Base-by-base conservation (phyloP, 768 basidiomycete genomes). In the Lentinula lateritia region DNA sequence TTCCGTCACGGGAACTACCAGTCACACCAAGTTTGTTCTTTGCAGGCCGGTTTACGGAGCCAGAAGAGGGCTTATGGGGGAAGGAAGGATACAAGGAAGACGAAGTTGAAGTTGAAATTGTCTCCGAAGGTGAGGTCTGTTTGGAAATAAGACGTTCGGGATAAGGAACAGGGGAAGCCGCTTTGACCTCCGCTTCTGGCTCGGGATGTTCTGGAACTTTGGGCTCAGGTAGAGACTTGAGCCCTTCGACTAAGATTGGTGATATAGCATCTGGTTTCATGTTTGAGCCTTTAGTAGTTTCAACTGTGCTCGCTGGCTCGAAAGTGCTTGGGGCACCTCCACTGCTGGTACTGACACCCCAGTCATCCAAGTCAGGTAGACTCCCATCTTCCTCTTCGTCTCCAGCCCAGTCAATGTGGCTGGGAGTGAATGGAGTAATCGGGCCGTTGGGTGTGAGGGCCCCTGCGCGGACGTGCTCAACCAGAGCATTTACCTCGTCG, bases 391-490 rank as follows among this genome's bases (percentile, higher is more conserved):
- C 88, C 64, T 93, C 91, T 61, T 94, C 92, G 65, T 93, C 90
- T 39, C 88, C 88, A 45, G 92, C 92, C 92, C 92, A 94, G 72
- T 93, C 91, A 61, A 93, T 88, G 65, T 93, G 90, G 61, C 85
- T 89, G 38, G 86, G 88, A 28, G 55, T 56, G 28, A 56, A 56
- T 13, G 89, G 89, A 1, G 89, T 88, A 15, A 82, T 75, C 12
- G 89, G 86, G 48, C 88, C 76, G 67, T 84, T 78, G 57, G 83
- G 78, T 36, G 79, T 85, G 84, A 91, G 89, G 8, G 89, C 88
- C 6, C 85, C 83, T 8, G 89, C 85, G 52, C 89, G 77, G 10
- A 90, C 86, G 56, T 84, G 88, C 69, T 92, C 89, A 13, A 92
- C 90, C 10, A 91, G 77, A n/a, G 85, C 84, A 69, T 91, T 86